These are phyloP conservation scores for Diospyros kaki DNA, from an alignment of 148 eudicot species.

Conservation along the genomic window DNA sequence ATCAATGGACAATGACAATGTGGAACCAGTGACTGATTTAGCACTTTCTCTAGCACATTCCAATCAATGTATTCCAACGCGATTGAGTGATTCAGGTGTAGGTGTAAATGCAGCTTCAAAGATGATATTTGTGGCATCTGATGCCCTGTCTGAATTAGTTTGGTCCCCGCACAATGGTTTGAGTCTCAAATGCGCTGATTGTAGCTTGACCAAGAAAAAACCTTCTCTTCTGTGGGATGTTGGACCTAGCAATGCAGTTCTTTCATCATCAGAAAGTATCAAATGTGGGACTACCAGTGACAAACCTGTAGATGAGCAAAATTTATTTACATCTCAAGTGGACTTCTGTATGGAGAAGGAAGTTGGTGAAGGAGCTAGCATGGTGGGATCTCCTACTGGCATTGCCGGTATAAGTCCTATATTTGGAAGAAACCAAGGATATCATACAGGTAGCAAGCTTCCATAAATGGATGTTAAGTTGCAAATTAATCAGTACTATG, in stretches of 20 bases:
- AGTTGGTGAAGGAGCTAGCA: constrained; percentile 10
- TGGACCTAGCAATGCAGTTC: constrained; percentile 24
- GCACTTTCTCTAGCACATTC: constrained; percentile 30
- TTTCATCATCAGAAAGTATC: constrained; percentile 17
- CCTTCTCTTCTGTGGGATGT: constrained; percentile 23
- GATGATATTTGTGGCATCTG: constrained; percentile 38
- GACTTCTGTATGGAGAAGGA: constrained; percentile 10
- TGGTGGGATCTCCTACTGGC: constrained; percentile 5
- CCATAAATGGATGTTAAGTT: background rate
- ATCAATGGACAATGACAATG: constrained; percentile 23
- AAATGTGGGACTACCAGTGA: constrained; percentile 17
- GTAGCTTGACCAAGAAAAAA: constrained; percentile 18
- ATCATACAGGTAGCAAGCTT: constrained; percentile 17
- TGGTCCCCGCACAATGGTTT: constrained; percentile 61
- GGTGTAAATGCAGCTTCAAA: constrained; percentile 68
- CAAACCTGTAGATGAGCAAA: constrained; percentile 8
- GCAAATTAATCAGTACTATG: background rate
- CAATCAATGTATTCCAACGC: constrained; percentile 14
- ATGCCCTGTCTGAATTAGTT: constrained; percentile 54
- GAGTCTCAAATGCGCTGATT: constrained; percentile 44
- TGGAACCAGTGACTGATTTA: constrained; percentile 24
- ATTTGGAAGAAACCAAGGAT: constrained; percentile 6
- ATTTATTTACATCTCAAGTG: constrained; percentile 16
- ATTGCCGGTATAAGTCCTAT: background rate
- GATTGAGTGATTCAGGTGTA: constrained; percentile 43